phyloP scores from a whole-genome alignment of 2,329 filamentous ascomycete genomes.

The Fusarium armeniacum region DNA sequence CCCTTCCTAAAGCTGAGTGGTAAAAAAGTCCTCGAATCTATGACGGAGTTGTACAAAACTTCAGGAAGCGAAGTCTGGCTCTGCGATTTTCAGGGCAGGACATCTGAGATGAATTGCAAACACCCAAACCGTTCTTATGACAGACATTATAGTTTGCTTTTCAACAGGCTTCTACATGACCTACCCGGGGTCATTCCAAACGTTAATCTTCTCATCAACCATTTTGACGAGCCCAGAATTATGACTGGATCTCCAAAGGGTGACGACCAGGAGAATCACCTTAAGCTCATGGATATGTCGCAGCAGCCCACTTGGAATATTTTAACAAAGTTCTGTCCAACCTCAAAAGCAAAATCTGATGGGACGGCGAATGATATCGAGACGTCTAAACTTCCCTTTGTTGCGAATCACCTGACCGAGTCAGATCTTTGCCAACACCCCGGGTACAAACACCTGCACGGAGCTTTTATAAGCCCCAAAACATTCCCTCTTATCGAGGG shows the following conservation, averaged over 20 bases:
- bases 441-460: conserved; percentile 60
- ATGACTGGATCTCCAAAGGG: conserved; percentile 47
- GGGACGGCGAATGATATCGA: conserved; percentile 3
- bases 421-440: conserved; percentile 62
- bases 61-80: conserved; percentile 56
- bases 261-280: neutral
- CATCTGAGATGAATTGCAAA: conserved; percentile 51
- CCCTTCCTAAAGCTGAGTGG: conserved; percentile 60
- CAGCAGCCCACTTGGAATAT: conserved; percentile 51
- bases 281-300: conserved; percentile 50
- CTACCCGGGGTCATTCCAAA: conserved; percentile 53
- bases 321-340: conserved; percentile 52
- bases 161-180: conserved; percentile 52
- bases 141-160: conserved; percentile 51
- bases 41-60: conserved; percentile 47
- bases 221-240: conserved; percentile 63
- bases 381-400: conserved; percentile 55
- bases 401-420: conserved; percentile 48
- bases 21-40: conserved; percentile 49
- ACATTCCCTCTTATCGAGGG: conserved; percentile 59
- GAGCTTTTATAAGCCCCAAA: conserved; percentile 60
- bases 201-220: conserved; percentile 61
- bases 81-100: conserved; percentile 51
- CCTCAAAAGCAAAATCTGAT: neutral
- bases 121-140: conserved; percentile 55